Evolutionary conservation across 2,329 filamentous ascomycete genomes (phyloP).

Genomic region (Cordyceps fumosorosea): DNA sequence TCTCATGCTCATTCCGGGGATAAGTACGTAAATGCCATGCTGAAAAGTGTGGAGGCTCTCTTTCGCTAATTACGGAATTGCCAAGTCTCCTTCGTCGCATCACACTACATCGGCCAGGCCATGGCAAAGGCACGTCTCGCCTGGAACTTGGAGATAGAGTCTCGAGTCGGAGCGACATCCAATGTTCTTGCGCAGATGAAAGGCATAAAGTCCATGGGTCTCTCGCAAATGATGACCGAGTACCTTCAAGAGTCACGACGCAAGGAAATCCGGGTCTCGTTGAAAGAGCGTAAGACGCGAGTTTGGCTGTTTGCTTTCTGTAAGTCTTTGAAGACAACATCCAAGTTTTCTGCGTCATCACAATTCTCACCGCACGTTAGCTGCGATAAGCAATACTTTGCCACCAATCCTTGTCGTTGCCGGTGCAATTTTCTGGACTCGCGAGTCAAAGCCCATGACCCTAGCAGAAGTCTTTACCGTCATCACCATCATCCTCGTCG

Average conservation of each 20-base stretch:
- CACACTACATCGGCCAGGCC: background rate
- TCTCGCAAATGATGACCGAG: rapidly evolving
- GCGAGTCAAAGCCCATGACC: background rate
- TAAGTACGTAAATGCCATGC: background rate
- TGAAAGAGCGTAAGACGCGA: background rate
- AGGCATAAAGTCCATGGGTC: background rate
- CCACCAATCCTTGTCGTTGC: background rate
- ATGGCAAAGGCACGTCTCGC: background rate
- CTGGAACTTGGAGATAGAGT: background rate
- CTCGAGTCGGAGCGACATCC: background rate
- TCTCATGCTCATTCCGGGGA: background rate
- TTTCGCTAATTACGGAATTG: too few relatives aligned
- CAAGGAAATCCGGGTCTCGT: background rate
- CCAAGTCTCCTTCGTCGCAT: background rate
- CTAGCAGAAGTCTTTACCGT: background rate
- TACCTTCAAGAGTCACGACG: background rate
- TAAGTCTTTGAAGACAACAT: background rate
- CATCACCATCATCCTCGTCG: background rate
- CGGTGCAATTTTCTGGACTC: constrained; percentile 4
- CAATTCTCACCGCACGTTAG: background rate
- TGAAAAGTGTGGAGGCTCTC: too few relatives aligned
- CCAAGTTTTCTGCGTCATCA: background rate
- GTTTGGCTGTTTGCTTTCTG: background rate
- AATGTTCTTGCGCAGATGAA: background rate
- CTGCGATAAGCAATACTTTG: background rate